Evolutionary conservation across 495 filamentous ascomycete species (phyloP).

Genomic region (Jackrogersella minutella): DNA sequence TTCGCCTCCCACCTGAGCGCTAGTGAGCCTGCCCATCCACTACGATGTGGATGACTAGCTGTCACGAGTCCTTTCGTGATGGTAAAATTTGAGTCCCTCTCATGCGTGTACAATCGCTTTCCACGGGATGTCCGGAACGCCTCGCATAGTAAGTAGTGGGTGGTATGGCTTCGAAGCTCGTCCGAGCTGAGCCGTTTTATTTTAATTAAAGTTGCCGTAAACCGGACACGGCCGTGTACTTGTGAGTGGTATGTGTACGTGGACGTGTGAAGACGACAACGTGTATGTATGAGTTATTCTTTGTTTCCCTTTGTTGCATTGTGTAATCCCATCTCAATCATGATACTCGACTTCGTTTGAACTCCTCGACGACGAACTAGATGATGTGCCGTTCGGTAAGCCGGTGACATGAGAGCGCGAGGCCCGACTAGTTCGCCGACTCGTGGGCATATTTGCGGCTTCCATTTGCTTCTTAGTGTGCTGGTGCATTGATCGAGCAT

Average conservation of each 20-base stretch:
- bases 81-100: background rate
- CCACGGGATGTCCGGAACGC: conserved; percentile 4
- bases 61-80: background rate
- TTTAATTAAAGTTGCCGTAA: background rate
- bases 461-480: conserved; percentile 64
- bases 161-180: background rate
- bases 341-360: conserved; percentile 37
- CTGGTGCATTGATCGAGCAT: conserved; percentile 58
- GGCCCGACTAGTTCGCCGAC: conserved; percentile 24
- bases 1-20: conserved; percentile 1
- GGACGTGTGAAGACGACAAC: conserved; percentile 2
- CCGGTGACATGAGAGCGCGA: conserved; percentile 34
- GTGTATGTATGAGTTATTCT: background rate
- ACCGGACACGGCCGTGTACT: background rate
- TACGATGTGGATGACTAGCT: background rate
- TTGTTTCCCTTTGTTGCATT: background rate
- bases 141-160: background rate
- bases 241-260: conserved; percentile 16
- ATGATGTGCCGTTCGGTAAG: conserved; percentile 48
- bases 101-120: conserved; percentile 5
- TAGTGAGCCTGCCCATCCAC: background rate
- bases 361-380: conserved; percentile 14
- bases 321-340: conserved; percentile 20
- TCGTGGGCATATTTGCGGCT: conserved; percentile 45
- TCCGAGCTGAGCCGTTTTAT: conserved; percentile 2